These are phyloP conservation scores for Curvularia eragrostidis DNA, from an alignment of 2,329 filamentous ascomycete species.

Conservation along the genomic window DNA sequence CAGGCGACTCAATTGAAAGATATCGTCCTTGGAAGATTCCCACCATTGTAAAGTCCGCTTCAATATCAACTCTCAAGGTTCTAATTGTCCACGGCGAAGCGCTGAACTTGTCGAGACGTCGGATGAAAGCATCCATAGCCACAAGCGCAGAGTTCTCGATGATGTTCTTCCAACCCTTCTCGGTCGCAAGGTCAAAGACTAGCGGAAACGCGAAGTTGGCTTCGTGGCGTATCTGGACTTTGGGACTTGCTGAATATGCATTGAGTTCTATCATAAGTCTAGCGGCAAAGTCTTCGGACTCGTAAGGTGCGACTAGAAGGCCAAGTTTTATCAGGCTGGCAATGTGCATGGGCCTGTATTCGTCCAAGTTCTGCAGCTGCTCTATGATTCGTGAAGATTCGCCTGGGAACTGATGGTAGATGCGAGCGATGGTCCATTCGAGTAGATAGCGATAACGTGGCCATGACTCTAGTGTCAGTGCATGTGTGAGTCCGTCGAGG, in stretches of 20 bases:
- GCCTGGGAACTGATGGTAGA: conserved; percentile 47
- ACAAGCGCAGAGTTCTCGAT: conserved; percentile 51
- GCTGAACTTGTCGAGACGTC: conserved; percentile 53
- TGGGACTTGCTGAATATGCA: conserved; percentile 56
- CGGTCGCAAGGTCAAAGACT: conserved; percentile 51
- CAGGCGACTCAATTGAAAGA: conserved; percentile 53
- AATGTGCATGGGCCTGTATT: conserved; percentile 56
- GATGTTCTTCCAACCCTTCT: conserved; percentile 47
- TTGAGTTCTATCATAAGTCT: conserved; percentile 53
- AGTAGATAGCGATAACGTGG: conserved; percentile 57
- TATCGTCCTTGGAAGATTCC: conserved; percentile 57
- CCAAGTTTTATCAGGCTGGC: conserved; percentile 58
- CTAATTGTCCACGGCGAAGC: conserved; percentile 50
- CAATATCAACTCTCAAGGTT: conserved; percentile 51
- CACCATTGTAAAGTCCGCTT: conserved; percentile 52
- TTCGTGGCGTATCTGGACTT: conserved; percentile 61
- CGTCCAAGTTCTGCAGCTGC: conserved; percentile 50
- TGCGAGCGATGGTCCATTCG: conserved; percentile 57
- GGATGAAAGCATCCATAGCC: conserved; percentile 54
- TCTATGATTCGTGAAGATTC: conserved; percentile 45
- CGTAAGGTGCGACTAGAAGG: conserved; percentile 50
- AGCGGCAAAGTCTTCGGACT: conserved; percentile 49
- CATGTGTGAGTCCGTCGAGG: conserved; percentile 49
- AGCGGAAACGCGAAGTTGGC: conserved; percentile 58
- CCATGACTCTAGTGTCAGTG: conserved; percentile 55